Evolutionary conservation across 2,329 filamentous ascomycete genomes (phyloP), one percentile per base, ranked within the genome.

Genomic region (Aciculosporium take): DNA sequence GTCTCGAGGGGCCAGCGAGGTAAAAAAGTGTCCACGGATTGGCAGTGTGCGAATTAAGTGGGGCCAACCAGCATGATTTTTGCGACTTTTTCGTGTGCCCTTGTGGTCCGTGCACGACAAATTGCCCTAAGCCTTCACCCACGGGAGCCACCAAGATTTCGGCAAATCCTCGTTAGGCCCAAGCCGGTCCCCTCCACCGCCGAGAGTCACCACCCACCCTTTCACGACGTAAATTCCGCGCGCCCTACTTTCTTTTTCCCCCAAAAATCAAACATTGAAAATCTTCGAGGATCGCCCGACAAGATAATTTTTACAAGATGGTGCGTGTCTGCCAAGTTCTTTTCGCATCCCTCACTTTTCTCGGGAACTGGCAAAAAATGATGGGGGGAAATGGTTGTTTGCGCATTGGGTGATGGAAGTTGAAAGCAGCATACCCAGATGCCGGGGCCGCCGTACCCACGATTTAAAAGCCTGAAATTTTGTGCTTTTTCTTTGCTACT

Each of bases 271-370:
- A 60, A 40, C 17, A 40, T 17, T 55, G 54, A 52, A 58, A 63
- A 72, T 76, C 74, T 78, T 78, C 74, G 74, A 78, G 74, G 74
- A 78, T 77, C 72, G 72, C 67, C 70, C 72, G 73, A 72, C 73
- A 71, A 66, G 64, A 66, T 59, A 58, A 58, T 62, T 54, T 66
- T 28, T 61, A 61, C 68, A 76, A 73, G 65, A 78, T 78, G 74
- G 74, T 78, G 61, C 66, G 74, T 66, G 36, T n/a, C 29, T 32
- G 15, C 36, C 21, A 9, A 12, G 13, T n/a, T 3, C 12, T n/a
- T 6, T 13, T 5, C 15, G 5, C 13, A 21, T 5, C 3, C 8
- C 9, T 20, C 36, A 25, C 18, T 10, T 25, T n/a, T 31, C 17
- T 25, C 33, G 37, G 21, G 28, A 29, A 33, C 15, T 13, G 13